These are phyloP conservation scores for Aechmea fasciata DNA, from an alignment of 176 grass and related monocot species.

Conservation along the genomic window DNA sequence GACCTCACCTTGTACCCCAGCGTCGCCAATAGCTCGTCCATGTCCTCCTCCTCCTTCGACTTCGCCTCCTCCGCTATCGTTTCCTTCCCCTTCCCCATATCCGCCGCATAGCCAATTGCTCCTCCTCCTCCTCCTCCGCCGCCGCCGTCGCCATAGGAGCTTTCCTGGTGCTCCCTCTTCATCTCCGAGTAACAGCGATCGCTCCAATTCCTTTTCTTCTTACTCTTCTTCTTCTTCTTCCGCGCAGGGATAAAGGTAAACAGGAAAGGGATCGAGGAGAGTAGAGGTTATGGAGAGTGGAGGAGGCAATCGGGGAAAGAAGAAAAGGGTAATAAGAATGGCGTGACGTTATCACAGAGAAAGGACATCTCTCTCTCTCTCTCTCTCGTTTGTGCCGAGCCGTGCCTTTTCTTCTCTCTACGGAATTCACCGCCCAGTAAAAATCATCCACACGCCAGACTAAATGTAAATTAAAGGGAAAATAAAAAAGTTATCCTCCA, in stretches of 20 bases:
- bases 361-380: constrained; percentile 28
- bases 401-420: constrained; percentile 25
- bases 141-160: constrained; percentile 23
- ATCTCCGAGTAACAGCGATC: constrained; percentile 22
- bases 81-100: constrained; percentile 17
- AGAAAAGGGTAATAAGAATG: not conserved
- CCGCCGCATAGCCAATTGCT: constrained; percentile 25
- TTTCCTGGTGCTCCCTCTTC: constrained; percentile 78
- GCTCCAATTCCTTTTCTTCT: not conserved
- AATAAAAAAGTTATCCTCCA: too few relatives aligned
- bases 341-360: not conserved
- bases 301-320: not conserved
- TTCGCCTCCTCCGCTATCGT: constrained; percentile 26
- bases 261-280: constrained; percentile 1
- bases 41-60: constrained; percentile 58
- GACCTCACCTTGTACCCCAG: constrained; percentile 92
- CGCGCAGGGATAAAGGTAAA: constrained; percentile 31
- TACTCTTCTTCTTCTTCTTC: constrained; percentile 10
- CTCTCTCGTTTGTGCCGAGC: constrained; percentile 25
- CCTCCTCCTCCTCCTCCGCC: constrained; percentile 31
- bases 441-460: constrained; percentile 41
- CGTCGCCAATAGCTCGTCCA: constrained; percentile 83
- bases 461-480: constrained; percentile 16
- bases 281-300: not conserved
- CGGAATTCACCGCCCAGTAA: constrained; percentile 34